Evolutionary conservation across 768 basidiomycete species (phyloP).

Genomic region (Russula emetica): DNA sequence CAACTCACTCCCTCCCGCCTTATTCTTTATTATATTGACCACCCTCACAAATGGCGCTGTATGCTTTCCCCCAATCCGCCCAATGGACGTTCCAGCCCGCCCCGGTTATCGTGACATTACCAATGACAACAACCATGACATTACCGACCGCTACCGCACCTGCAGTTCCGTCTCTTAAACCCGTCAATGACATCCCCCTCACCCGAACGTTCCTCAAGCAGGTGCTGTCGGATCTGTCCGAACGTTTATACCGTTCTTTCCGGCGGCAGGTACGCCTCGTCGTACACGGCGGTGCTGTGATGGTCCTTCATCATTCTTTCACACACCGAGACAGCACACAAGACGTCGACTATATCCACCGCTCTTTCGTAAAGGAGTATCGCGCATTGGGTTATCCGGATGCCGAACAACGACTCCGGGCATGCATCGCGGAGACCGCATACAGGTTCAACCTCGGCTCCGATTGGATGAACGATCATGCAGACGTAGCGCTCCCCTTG

Average conservation of each 20-base stretch:
- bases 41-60: neutral
- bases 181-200: conserved; percentile 18
- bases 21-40: neutral
- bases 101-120: neutral
- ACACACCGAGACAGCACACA: conserved; percentile 49
- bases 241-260: conserved; percentile 44
- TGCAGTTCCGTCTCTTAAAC: neutral
- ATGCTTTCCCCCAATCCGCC: neutral
- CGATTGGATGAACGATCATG: conserved; percentile 78
- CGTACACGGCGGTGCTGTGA: conserved; percentile 69
- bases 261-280: conserved; percentile 54
- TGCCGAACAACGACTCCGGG: conserved; percentile 50
- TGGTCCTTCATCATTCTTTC: conserved; percentile 57
- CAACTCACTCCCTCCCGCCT: neutral
- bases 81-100: neutral
- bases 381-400: conserved; percentile 45
- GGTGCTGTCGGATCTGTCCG: conserved; percentile 42
- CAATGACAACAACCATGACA: neutral
- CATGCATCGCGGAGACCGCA: conserved; percentile 56
- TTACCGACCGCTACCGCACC: neutral
- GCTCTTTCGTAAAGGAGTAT: conserved; percentile 58
- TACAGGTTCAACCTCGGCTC: conserved; percentile 45
- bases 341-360: conserved; percentile 64
- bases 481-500: conserved; percentile 67
- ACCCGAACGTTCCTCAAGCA: conserved; percentile 1